phyloP scores from a whole-genome alignment of 306 rosid species.

The Vigna angularis region DNA sequence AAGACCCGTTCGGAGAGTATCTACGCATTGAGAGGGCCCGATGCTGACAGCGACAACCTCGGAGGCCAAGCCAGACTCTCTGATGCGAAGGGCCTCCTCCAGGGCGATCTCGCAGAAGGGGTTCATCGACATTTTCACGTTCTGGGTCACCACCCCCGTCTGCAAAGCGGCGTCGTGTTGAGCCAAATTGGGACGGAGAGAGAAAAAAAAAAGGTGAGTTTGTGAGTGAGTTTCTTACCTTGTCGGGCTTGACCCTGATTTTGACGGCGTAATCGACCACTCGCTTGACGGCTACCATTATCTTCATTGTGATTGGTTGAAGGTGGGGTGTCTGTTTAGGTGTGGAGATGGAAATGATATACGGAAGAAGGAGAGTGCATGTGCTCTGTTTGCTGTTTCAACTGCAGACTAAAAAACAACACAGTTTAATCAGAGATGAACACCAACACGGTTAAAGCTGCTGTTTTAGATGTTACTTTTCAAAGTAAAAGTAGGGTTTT shows the following conservation, averaged over 20 bases:
- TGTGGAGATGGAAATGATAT: background rate
- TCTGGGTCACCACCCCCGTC: slow-evolving; percentile 94
- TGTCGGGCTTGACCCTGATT: slow-evolving; percentile 90
- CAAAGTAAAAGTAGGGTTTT: background rate
- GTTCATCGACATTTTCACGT: slow-evolving; percentile 99
- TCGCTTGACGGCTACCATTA: slow-evolving; percentile 87
- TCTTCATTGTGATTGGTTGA: slow-evolving; percentile 65
- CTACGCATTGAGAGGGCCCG: slow-evolving; percentile 80
- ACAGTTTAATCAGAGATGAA: background rate
- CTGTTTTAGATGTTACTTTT: no score
- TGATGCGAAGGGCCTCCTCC: slow-evolving; percentile 90
- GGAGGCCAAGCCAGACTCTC: slow-evolving; percentile 76
- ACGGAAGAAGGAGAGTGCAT: background rate
- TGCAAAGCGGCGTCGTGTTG: slow-evolving; percentile 43
- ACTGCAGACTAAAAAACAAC: background rate
- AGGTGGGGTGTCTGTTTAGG: no score
- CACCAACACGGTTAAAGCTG: background rate
- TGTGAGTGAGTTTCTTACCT: slow-evolving; percentile 47
- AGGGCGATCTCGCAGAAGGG: slow-evolving; percentile 96
- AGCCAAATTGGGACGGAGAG: background rate
- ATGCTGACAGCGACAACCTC: slow-evolving; percentile 89
- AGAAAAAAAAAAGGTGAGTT: background rate
- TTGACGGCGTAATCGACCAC: slow-evolving; percentile 94
- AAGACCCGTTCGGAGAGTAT: slow-evolving; percentile 84
- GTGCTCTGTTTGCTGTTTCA: no score